Evolutionary conservation across 371 early-diverging fungal species (phyloP), one percentile per base, ranked within the genome.

Genomic region (Mortierella sp.): DNA sequence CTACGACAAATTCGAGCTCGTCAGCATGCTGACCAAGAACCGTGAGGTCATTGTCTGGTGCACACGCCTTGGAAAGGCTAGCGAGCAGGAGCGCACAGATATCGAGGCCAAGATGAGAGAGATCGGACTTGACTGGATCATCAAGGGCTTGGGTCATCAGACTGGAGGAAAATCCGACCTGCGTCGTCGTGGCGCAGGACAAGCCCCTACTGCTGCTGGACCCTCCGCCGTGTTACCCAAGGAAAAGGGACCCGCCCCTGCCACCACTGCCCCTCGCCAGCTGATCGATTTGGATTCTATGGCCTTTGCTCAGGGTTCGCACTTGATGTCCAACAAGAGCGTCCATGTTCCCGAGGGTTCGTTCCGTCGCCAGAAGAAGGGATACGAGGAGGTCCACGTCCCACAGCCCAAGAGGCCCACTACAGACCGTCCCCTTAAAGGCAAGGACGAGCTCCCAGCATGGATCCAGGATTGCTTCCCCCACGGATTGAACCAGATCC

Each of bases 361-460:
- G 0, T 96, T 95, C 89, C 98, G 97, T 88, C 91, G 94, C 10
- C 91, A 95, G n/a, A 95, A 97, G 90, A 95, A 96, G 82, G 98
- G 98, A 1, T 99, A 98, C 83, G 98, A 98, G 80, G 99, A 99
- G 86, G 95, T 98, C 53, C 98, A 97, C 83, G 97, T 99, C 1
- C 99, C 98, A 5, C 96, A 97, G 28, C 98, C 98, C 21, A 95
- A 94, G 76, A 92, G 90, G 51, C 91, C 96, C 5, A 93, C 89
- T 21, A 90, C 88, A 8, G 90, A 90, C 67, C 98, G 97, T 78
- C 92, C 91, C 72, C 84, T 94, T 13, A 93, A 97, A 8, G 89
- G 94, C 31, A 93, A 98, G 67, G 78, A 88, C 2, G 88, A 89
- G 5, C 88, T 99, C 76, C 99, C 99, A 4, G 89, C 77, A 28